These are phyloP conservation scores for Scheffersomyces stipitis DNA, from an alignment of 805 yeast species.

Conservation along the genomic window DNA sequence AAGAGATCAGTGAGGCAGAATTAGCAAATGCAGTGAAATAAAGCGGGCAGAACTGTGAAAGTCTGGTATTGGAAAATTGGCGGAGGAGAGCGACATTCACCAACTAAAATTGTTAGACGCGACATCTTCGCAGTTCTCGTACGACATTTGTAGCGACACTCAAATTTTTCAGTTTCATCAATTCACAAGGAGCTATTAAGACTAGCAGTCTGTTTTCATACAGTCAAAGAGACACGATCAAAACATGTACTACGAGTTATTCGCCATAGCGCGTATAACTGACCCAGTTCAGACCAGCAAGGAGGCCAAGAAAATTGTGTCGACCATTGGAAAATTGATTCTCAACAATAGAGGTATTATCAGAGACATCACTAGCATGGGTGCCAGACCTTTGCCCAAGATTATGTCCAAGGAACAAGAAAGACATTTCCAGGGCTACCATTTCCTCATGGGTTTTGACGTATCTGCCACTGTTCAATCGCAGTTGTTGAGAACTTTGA, in stretches of 20 bases:
- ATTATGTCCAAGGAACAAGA: conserved; percentile 84
- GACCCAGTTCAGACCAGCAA: conserved; percentile 48
- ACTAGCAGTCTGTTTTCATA: too few relatives aligned
- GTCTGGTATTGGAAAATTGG: too few relatives aligned
- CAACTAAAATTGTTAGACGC: too few relatives aligned
- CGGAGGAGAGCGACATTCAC: too few relatives aligned
- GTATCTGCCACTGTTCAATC: conserved; percentile 82
- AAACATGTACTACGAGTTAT: conserved; percentile 86
- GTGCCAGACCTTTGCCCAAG: conserved; percentile 75
- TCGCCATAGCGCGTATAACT: conserved; percentile 82
- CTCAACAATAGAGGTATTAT: conserved; percentile 93
- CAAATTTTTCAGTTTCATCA: too few relatives aligned
- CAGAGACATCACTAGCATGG: conserved; percentile 76
- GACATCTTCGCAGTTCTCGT: too few relatives aligned
- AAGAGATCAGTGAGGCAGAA: too few relatives aligned
- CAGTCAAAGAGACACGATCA: too few relatives aligned
- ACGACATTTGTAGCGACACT: too few relatives aligned
- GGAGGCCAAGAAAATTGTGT: conserved; percentile 44
- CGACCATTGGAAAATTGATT: conserved; percentile 78
- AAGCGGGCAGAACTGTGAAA: too few relatives aligned
- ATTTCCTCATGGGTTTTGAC: conserved; percentile 84
- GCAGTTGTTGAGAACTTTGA: conserved; percentile 76
- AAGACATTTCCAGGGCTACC: conserved; percentile 85
- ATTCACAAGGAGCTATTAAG: too few relatives aligned
- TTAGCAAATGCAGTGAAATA: too few relatives aligned